These are phyloP conservation scores for Saccharomycopsis microspora DNA, from an alignment of 805 yeast genomes.

Conservation along the genomic window DNA sequence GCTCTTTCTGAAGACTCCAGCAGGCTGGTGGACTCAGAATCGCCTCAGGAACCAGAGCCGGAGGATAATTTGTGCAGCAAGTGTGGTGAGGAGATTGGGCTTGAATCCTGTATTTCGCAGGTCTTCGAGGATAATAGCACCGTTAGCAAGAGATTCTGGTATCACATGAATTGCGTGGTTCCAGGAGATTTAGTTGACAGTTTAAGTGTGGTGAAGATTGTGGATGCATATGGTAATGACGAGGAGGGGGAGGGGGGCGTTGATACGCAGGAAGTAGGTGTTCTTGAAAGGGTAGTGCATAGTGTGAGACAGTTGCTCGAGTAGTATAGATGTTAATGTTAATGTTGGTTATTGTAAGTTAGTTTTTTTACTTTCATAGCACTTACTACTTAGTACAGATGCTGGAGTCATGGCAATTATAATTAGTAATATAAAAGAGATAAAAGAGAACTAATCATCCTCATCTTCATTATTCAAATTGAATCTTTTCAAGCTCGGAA, in stretches of 20 bases:
- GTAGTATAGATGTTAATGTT: too few relatives aligned
- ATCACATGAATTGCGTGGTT: conserved; percentile 4
- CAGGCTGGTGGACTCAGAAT: background rate
- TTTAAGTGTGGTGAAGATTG: too few relatives aligned
- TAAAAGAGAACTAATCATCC: background rate
- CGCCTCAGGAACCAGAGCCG: background rate
- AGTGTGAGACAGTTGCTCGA: too few relatives aligned
- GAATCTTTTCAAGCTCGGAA: conserved; percentile 12
- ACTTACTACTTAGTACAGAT: background rate
- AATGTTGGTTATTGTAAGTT: background rate
- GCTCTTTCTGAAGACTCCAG: background rate
- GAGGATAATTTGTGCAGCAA: background rate
- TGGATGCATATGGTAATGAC: too few relatives aligned
- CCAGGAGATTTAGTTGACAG: background rate
- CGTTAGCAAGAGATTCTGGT: background rate
- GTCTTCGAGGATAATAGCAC: background rate
- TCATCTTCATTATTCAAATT: conserved; percentile 1
- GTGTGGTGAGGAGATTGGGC: conserved; percentile 3
- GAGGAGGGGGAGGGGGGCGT: too few relatives aligned
- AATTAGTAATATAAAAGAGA: background rate
- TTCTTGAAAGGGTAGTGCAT: too few relatives aligned
- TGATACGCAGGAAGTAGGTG: too few relatives aligned
- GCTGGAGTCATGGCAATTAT: background rate
- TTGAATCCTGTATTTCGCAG: conserved; percentile 5
- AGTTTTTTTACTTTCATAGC: background rate